Evolutionary conservation across 192 early-diverging fungal species (phyloP), one percentile per base, ranked within the genome.

Genomic region (Chytriomyces sp.): DNA sequence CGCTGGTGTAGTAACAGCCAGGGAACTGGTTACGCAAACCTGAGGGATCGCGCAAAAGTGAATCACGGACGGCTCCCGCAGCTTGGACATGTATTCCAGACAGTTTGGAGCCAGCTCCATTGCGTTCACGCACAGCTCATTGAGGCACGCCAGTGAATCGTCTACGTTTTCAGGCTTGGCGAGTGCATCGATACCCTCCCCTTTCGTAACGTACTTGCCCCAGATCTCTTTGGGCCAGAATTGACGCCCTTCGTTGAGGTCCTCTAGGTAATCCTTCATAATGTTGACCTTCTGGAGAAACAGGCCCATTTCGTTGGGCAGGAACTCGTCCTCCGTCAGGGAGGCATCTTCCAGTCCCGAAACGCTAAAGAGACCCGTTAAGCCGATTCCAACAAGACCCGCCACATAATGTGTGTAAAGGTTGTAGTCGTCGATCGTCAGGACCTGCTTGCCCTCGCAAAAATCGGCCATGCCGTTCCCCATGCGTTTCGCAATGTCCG

Each of bases 251-350:
- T 98, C 93, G 19, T 87, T 75, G 57, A 95, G 72, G 72, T 99
- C 98, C 73, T 96, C 94, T 70, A 91, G 79, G 74, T 91, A 98
- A 79, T 99, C 98, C 37, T 97, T 94, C 36, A 92, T 91, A 58
- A 99, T 99, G 77, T 99, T 99, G 39, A 91, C 90, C 85, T 98
- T 98, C 88, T 99, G 98, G 72, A 99, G 82, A 79, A 99, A 98
- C 58, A 94, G 84, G 34, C 98, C 98, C 96, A 99, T 98, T 39
- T 90, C 89, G 80, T 98, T 96, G 69, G 96, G 77, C 37, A 85
- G 61, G 31, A 74, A 52, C 28, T 61, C 28, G 40, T 49, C 49
- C 22, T 81, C 32, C 12, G 56, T 59, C 2, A 60, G 72, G 4
- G 78, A 58, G 6, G 64, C 59, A 22, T 77, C 65, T 83, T 98